Percentiles rank a stretch among this genome's conserved stretches.
These are phyloP conservation scores for Boechera retrofracta DNA, from an alignment of 345 rosid species.

Conservation along the genomic window DNA sequence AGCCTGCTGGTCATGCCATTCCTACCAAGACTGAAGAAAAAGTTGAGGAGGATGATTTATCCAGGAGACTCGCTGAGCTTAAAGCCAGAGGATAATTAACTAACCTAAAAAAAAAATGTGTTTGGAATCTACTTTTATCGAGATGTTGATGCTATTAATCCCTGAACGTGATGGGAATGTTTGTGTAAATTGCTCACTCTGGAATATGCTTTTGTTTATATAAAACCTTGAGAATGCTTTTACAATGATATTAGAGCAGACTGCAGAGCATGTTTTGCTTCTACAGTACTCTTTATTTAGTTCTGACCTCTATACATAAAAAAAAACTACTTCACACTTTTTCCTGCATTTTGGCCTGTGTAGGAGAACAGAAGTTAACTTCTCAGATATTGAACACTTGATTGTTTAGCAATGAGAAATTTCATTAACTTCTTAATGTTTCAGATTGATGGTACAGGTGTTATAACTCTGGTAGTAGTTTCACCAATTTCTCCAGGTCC, in stretches of 20 bases:
- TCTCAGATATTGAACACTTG: not conserved
- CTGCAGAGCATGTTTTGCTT: not conserved
- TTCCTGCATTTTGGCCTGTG: slow-evolving; percentile 40
- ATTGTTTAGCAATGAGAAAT: not conserved
- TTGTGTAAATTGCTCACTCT: slow-evolving; percentile 26
- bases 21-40: slow-evolving; percentile 70
- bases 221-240: slow-evolving; percentile 14
- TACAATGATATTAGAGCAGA: not conserved
- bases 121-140: not conserved
- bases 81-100: slow-evolving; percentile 71
- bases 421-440: slow-evolving; percentile 35
- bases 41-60: slow-evolving; percentile 84
- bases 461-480: slow-evolving; percentile 59
- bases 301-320: slow-evolving; percentile 4
- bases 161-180: slow-evolving; percentile 18
- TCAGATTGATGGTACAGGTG: slow-evolving; percentile 62
- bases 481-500: slow-evolving; percentile 65
- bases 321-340: slow-evolving; percentile 29
- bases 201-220: slow-evolving; percentile 31
- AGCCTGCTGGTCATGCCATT: slow-evolving; percentile 86
- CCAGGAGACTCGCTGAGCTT: slow-evolving; percentile 92
- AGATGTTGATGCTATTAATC: slow-evolving; percentile 11
- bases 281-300: slow-evolving; percentile 13
- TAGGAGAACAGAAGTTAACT: not conserved
- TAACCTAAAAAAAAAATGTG: not conserved